Percentiles rank a stretch among this genome's conserved stretches.
Conservation (phyloP, 345 rosid genomes). For the Citropsis articulata region DNA sequence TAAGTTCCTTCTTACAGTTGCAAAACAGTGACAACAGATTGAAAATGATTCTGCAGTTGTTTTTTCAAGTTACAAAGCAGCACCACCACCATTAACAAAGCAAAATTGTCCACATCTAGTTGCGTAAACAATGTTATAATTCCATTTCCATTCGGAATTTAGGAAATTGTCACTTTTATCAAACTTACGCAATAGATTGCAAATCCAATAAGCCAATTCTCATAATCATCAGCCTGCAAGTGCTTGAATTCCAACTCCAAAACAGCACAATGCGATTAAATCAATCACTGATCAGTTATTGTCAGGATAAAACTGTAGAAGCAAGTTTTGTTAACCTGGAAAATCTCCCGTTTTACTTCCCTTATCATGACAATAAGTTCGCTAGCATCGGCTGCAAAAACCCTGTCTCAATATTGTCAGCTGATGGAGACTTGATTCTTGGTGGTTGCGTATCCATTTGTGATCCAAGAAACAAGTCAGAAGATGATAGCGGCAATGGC, state of each 20-base stretch:
- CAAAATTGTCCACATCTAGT: background rate
- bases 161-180: background rate
- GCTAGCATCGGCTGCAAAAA: background rate
- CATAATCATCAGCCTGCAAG: background rate
- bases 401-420: background rate
- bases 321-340: background rate
- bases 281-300: background rate
- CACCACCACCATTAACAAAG: background rate
- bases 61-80: background rate
- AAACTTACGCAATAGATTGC: background rate
- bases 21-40: background rate
- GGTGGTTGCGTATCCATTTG: background rate
- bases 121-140: background rate
- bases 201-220: background rate
- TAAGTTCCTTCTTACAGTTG: background rate
- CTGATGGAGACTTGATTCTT: background rate
- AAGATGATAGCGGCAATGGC: background rate
- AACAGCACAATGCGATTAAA: background rate
- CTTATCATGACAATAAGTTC: background rate
- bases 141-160: conserved; percentile 3
- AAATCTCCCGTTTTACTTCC: background rate
- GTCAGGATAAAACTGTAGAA: background rate
- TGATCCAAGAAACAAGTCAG: background rate
- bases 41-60: background rate
- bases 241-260: background rate